Evolutionary conservation across 2,329 filamentous ascomycete species (phyloP), one percentile per base, ranked within the genome.

Genomic region (Fusarium transvaalense): DNA sequence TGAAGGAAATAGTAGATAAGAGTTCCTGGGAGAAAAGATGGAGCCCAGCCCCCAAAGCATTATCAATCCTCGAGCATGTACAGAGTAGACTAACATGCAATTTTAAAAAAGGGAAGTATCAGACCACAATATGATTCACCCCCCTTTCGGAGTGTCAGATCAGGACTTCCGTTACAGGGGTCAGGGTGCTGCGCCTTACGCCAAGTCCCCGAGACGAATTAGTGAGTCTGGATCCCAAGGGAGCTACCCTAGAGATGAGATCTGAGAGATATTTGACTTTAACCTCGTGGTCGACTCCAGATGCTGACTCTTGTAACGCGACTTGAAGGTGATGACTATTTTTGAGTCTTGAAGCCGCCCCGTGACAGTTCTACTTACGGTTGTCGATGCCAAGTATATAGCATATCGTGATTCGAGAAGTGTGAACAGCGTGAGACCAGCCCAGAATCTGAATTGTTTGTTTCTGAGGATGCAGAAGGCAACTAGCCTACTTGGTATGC

Each of bases 301-400:
- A 9, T 23, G 4, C 13, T n/a, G 17, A 17, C n/a, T n/a, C 7
- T 37, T 37, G 6, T 8, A 21, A 38, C 12, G 13, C 4, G 13
- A 4, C 19, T 2, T 13, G 8, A 12, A 13, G 13, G 5, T 12
- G 7, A 13, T 19, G 5, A 6, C n/a, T n/a, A 4, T 38, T 13
- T 38, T 3, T 21, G n/a, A 8, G 4, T 19, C 19, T 38, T 6
- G 6, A 13, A 13, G 4, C 6, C 6, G 3, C n/a, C 12, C 12
- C 5, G n/a, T 21, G 8, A 4, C 23, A 12, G 12, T 14, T 8
- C n/a, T 21, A 14, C 12, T 14, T 4, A 14, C 9, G 8, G n/a
- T 39, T 1, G 2, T 12, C 6, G 2, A 6, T 19, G 19, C 6
- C 5, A 4, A 6, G 3, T 8, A 14, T n/a, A 13, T 14, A 3